Evolutionary conservation across 257 asterid species (phyloP).

Genomic region (Solanum ahanhuiri): DNA sequence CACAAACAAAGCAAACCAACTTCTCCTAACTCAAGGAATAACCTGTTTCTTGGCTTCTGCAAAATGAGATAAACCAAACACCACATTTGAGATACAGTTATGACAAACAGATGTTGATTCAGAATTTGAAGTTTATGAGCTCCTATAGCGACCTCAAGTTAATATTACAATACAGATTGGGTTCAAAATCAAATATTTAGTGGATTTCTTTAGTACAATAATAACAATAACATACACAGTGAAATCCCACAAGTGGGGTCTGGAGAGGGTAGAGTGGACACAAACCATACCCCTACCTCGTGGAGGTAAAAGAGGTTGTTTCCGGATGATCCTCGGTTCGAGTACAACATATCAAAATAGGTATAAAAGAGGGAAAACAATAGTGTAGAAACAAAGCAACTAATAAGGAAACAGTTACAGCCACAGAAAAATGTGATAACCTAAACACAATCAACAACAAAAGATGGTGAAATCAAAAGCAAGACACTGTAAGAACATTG

Average conservation of each 20-base stretch:
- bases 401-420: background rate
- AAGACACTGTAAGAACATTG: background rate
- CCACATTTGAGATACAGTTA: background rate
- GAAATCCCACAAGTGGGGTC: background rate
- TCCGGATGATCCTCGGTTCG: background rate
- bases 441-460: background rate
- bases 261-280: background rate
- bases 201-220: too few species aligned
- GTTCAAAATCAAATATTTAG: too few species aligned
- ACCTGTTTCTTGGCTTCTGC: slow-evolving; percentile 11
- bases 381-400: background rate
- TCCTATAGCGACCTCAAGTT: background rate
- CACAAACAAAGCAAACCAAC: slow-evolving; percentile 7
- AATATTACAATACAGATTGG: background rate
- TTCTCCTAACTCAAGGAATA: slow-evolving; percentile 5
- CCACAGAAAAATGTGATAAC: background rate
- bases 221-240: too few species aligned
- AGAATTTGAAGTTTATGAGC: background rate
- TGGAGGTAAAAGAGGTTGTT: background rate
- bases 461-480: background rate
- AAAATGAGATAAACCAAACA: slow-evolving; percentile 10
- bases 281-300: background rate
- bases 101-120: background rate
- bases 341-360: background rate
- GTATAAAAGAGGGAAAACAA: background rate